Evolutionary conservation across 2,329 filamentous ascomycete genomes (phyloP).

Genomic region (Teratosphaeria pseudoeucalypti): DNA sequence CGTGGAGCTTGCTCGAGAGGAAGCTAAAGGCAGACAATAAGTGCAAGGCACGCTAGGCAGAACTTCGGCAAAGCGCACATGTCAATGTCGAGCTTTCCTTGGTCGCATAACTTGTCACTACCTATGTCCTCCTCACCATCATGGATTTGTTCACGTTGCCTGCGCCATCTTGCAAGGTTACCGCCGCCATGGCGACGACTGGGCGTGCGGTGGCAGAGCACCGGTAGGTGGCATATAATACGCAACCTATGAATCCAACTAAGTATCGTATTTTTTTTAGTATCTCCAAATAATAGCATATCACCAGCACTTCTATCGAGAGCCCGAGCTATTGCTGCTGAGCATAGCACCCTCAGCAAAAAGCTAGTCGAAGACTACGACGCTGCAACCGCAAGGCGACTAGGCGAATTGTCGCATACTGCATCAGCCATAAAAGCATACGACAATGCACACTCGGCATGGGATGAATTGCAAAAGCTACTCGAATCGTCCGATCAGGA

Average conservation of each 20-base stretch:
- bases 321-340: slow-evolving; percentile 44
- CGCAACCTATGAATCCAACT: not conserved
- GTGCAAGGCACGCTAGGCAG: not conserved
- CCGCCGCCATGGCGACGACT: not conserved
- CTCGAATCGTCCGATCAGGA: slow-evolving; percentile 50
- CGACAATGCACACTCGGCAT: slow-evolving; percentile 48
- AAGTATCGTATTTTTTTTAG: not conserved
- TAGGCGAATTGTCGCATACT: slow-evolving; percentile 45
- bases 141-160: slow-evolving; percentile 15
- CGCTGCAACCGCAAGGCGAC: slow-evolving; percentile 44
- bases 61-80: not conserved
- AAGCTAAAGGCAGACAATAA: not conserved
- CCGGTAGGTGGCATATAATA: not conserved
- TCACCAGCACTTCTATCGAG: slow-evolving; percentile 46
- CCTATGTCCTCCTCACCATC: slow-evolving; percentile 7
- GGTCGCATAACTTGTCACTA: not conserved
- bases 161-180: slow-evolving; percentile 8
- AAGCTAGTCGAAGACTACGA: slow-evolving; percentile 47
- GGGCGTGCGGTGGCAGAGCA: slow-evolving; percentile 5
- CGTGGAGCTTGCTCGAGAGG: not conserved
- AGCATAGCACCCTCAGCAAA: slow-evolving; percentile 45
- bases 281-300: slow-evolving; percentile 25
- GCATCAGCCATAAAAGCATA: slow-evolving; percentile 45
- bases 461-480: slow-evolving; percentile 62
- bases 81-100: not conserved